phyloP scores from a whole-genome alignment of 2,329 filamentous ascomycete species.

The Hymenoscyphus infarciens region DNA sequence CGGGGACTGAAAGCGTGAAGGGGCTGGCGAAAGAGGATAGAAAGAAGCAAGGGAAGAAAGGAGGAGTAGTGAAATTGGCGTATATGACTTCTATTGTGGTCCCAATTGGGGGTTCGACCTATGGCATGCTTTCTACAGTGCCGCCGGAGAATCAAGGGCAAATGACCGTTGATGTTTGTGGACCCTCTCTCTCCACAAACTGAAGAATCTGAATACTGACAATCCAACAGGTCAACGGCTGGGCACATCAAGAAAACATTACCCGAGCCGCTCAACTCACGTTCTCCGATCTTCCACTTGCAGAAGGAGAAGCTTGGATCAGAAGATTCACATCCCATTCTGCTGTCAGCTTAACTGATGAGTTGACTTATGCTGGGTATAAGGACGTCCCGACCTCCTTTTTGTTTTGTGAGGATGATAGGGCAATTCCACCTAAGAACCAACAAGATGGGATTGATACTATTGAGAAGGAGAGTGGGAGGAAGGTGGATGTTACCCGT shows the following conservation, averaged over 20 bases:
- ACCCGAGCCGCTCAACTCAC: slow-evolving; percentile 14
- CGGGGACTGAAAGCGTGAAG: slow-evolving; percentile 35
- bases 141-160: slow-evolving; percentile 9
- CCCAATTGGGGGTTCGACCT: slow-evolving; percentile 8
- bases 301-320: slow-evolving; percentile 26
- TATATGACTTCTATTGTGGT: slow-evolving; percentile 19
- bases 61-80: slow-evolving; percentile 34
- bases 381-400: slow-evolving; percentile 41
- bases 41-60: slow-evolving; percentile 37
- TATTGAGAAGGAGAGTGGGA: slow-evolving; percentile 38
- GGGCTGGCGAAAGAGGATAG: slow-evolving; percentile 38
- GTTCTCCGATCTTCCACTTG: slow-evolving; percentile 32
- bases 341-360: slow-evolving; percentile 33
- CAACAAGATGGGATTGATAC: slow-evolving; percentile 37
- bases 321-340: slow-evolving; percentile 35
- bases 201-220: slow-evolving; percentile 14
- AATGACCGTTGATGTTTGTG: slow-evolving; percentile 11
- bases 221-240: background rate
- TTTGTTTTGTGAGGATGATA: slow-evolving; percentile 39
- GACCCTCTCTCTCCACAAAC: background rate
- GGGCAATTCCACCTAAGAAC: slow-evolving; percentile 30
- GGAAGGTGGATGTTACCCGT: slow-evolving; percentile 39
- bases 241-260: slow-evolving; percentile 4
- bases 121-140: slow-evolving; percentile 1
- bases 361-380: slow-evolving; percentile 40